Conservation (phyloP, 2,329 filamentous ascomycete species). For the Cytospora mali region DNA sequence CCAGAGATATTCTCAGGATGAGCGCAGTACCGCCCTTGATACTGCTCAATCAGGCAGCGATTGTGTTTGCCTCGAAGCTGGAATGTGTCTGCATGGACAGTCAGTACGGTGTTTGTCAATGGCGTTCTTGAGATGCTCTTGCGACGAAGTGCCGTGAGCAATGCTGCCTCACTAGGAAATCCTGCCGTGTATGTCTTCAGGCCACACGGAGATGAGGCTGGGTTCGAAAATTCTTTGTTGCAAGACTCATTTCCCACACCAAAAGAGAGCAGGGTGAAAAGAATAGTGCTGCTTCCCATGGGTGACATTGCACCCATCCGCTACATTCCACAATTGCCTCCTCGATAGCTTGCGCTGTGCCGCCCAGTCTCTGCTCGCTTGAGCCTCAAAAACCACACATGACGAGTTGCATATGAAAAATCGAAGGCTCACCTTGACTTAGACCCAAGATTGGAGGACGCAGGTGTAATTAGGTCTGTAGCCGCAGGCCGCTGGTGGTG, state of each 20-base stretch:
- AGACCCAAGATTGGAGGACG: neutral
- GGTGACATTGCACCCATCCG: neutral
- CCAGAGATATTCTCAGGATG: constrained; percentile 5
- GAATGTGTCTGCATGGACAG: neutral
- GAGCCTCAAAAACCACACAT: neutral
- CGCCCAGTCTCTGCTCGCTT: neutral
- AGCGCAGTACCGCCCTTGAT: constrained; percentile 3
- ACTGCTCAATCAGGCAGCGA: neutral
- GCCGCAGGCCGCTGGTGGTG: neutral
- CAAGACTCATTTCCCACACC: neutral
- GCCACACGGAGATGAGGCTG: neutral
- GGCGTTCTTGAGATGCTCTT: neutral
- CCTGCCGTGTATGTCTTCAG: neutral
- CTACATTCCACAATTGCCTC: neutral
- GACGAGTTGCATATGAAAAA: neutral
- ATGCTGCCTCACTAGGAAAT: neutral
- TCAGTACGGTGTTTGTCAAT: neutral
- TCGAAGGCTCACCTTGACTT: neutral
- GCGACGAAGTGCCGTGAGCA: neutral
- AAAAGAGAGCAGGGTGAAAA: neutral
- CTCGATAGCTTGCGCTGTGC: neutral
- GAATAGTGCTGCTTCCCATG: neutral
- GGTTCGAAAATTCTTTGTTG: neutral
- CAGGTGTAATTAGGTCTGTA: neutral
- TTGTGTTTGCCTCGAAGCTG: neutral